Conservation (phyloP, 805 yeast species). For the Candida bentonensis region DNA sequence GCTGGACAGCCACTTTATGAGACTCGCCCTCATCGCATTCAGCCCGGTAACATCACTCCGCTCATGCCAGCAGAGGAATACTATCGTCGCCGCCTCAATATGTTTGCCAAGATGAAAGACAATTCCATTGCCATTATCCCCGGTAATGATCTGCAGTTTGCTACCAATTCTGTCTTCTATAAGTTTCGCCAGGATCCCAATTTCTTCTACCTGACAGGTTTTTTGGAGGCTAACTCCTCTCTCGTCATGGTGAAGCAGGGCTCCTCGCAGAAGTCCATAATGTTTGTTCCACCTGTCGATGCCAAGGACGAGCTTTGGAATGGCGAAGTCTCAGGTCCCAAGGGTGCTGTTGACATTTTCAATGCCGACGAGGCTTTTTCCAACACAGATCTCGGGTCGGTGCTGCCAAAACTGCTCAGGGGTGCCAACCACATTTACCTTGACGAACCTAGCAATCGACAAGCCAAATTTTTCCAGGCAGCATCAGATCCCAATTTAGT, state of each 20-base stretch:
- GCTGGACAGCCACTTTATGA: constrained; percentile 78
- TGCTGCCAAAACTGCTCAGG: constrained; percentile 6
- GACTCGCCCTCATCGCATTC: constrained; percentile 64
- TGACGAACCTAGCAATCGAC: constrained; percentile 6
- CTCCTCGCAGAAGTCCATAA: constrained; percentile 40
- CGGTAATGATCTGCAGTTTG: constrained; percentile 59
- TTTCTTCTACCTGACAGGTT: constrained; percentile 75
- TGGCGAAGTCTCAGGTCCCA: constrained; percentile 78
- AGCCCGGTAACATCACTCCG: constrained; percentile 71
- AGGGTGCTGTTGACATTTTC: constrained; percentile 69
- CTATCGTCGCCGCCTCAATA: constrained; percentile 48
- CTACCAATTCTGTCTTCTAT: constrained; percentile 84
- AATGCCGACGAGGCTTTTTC: constrained; percentile 70
- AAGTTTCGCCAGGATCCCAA: constrained; percentile 89
- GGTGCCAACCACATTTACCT: constrained; percentile 11
- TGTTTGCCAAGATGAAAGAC: constrained; percentile 45
- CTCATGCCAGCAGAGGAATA: constrained; percentile 81
- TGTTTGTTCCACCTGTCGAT: constrained; percentile 79
- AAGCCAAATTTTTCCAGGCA: neutral
- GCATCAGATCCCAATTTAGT: constrained; percentile 10
- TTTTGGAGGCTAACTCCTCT: constrained; percentile 77
- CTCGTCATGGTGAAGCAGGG: constrained; percentile 36
- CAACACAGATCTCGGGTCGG: constrained; percentile 10
- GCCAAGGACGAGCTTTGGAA: constrained; percentile 82
- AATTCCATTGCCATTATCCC: constrained; percentile 59